A percentile compares a stretch with the other conserved stretches of the same genome.
Conservation (phyloP, 2,329 filamentous ascomycete genomes). For the Biscogniauxia sp. region DNA sequence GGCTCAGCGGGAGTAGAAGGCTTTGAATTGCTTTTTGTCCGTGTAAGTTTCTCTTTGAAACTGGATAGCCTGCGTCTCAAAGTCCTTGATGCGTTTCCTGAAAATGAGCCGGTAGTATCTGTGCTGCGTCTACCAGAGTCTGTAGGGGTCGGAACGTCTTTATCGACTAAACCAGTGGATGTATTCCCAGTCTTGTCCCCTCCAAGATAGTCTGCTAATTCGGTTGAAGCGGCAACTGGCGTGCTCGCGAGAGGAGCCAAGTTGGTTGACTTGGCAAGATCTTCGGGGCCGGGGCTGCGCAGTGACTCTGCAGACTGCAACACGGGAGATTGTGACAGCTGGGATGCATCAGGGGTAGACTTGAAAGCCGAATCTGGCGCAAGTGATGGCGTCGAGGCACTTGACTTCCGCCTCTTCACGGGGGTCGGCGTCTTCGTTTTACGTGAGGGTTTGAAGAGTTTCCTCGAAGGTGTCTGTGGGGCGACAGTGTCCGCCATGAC, state of each 20-base stretch:
- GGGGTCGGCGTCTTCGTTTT: slow-evolving; percentile 32
- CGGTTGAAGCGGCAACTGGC: slow-evolving; percentile 10
- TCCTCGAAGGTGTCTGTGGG: slow-evolving; percentile 30
- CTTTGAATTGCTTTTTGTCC: not conserved
- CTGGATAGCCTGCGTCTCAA: slow-evolving; percentile 5
- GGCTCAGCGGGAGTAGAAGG: not conserved
- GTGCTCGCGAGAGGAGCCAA: slow-evolving; percentile 21
- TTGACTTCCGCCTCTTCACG: slow-evolving; percentile 19
- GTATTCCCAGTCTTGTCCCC: slow-evolving; percentile 21
- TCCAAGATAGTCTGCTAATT: slow-evolving; percentile 9
- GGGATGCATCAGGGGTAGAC: slow-evolving; percentile 7
- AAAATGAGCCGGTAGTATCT: slow-evolving; percentile 10
- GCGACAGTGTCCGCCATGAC: slow-evolving; percentile 28
- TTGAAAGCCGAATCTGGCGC: slow-evolving; percentile 5
- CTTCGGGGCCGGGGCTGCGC: slow-evolving; percentile 7
- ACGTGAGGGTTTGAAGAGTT: slow-evolving; percentile 33
- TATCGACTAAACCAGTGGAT: slow-evolving; percentile 17
- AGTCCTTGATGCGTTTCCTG: slow-evolving; percentile 14
- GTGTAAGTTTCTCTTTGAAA: slow-evolving; percentile 10
- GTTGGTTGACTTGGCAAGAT: slow-evolving; percentile 14
- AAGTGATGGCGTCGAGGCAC: slow-evolving; percentile 10
- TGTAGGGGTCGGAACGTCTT: slow-evolving; percentile 24
- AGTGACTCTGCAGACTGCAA: slow-evolving; percentile 8
- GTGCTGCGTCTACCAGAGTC: slow-evolving; percentile 27
- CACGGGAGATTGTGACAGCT: slow-evolving; percentile 2